Percentiles rank a stretch among this genome's conserved stretches.
Evolutionary conservation across 2,329 filamentous ascomycete species (phyloP).

Genomic region (Colletotrichum camelliae): DNA sequence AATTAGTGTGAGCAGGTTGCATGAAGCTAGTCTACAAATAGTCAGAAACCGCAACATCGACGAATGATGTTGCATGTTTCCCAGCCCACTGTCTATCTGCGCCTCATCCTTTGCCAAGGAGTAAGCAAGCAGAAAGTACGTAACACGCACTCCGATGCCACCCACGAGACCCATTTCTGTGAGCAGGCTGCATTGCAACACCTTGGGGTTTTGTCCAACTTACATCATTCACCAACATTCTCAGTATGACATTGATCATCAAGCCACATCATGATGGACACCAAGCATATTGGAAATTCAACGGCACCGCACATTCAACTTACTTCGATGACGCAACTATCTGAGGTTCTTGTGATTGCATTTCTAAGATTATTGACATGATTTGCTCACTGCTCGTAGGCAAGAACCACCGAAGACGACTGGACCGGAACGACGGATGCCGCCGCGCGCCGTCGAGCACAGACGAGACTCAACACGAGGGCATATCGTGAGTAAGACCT

Average conservation of each 20-base stretch:
- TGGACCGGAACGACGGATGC: slow-evolving; percentile 51
- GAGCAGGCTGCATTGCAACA: neutral
- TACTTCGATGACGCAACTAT: slow-evolving; percentile 32
- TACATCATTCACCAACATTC: neutral
- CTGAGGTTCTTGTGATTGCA: slow-evolving; percentile 34
- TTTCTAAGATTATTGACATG: neutral
- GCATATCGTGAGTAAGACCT: slow-evolving; percentile 37
- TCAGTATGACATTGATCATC: no score
- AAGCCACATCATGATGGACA: no score
- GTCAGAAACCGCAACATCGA: neutral
- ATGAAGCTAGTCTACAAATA: slow-evolving; percentile 33
- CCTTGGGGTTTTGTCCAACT: neutral
- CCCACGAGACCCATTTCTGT: neutral
- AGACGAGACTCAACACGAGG: slow-evolving; percentile 51
- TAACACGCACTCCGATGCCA: neutral
- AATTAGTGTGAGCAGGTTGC: slow-evolving; percentile 37
- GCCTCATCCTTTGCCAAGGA: neutral
- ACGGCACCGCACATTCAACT: neutral
- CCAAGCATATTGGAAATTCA: neutral
- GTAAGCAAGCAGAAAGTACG: neutral
- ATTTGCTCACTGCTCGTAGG: slow-evolving; percentile 29
- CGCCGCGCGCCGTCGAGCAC: slow-evolving; percentile 43
- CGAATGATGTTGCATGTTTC: neutral
- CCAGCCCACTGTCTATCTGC: neutral
- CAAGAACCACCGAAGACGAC: slow-evolving; percentile 43